Conservation (phyloP, 208 protist species). For the Blechomonas ayalai region DNA sequence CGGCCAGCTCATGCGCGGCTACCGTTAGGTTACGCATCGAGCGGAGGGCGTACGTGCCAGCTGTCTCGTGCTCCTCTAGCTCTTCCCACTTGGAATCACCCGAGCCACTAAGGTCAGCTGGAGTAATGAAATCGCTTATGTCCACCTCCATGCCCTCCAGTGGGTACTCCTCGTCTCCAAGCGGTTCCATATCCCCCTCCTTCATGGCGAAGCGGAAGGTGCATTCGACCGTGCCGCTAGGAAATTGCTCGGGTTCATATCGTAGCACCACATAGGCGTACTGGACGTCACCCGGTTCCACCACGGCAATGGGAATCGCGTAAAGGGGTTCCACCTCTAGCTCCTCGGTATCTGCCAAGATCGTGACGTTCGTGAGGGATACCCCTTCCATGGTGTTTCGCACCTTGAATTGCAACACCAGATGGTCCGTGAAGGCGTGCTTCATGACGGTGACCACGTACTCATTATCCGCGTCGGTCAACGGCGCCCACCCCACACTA, state of each 20-base stretch:
- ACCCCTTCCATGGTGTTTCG: slow-evolving; percentile 93
- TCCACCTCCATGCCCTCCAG: slow-evolving; percentile 82
- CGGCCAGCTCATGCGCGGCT: slow-evolving; percentile 66
- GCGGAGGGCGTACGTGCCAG: slow-evolving; percentile 70
- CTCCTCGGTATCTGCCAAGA: slow-evolving; percentile 72
- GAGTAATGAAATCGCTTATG: slow-evolving; percentile 74
- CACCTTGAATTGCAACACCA: slow-evolving; percentile 94
- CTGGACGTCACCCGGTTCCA: slow-evolving; percentile 45
- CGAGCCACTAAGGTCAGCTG: slow-evolving; percentile 33
- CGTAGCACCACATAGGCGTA: slow-evolving; percentile 71
- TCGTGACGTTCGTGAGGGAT: slow-evolving; percentile 77
- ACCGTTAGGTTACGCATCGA: slow-evolving; percentile 84
- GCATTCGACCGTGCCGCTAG: slow-evolving; percentile 54
- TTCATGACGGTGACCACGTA: slow-evolving; percentile 96
- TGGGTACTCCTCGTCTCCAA: slow-evolving; percentile 81
- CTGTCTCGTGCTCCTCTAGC: slow-evolving; percentile 51
- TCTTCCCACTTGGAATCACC: slow-evolving; percentile 16
- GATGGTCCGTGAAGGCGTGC: slow-evolving; percentile 86
- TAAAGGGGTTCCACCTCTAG: slow-evolving; percentile 78
- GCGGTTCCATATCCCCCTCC: slow-evolving; percentile 38
- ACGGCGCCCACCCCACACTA: slow-evolving; percentile 44
- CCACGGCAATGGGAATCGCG: slow-evolving; percentile 53
- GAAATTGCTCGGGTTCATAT: slow-evolving; percentile 57
- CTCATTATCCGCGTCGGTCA: slow-evolving; percentile 96
- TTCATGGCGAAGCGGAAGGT: slow-evolving; percentile 68